phyloP scores from a whole-genome alignment of 2,329 filamentous ascomycete genomes.

The Coniochaeta hoffmannii region DNA sequence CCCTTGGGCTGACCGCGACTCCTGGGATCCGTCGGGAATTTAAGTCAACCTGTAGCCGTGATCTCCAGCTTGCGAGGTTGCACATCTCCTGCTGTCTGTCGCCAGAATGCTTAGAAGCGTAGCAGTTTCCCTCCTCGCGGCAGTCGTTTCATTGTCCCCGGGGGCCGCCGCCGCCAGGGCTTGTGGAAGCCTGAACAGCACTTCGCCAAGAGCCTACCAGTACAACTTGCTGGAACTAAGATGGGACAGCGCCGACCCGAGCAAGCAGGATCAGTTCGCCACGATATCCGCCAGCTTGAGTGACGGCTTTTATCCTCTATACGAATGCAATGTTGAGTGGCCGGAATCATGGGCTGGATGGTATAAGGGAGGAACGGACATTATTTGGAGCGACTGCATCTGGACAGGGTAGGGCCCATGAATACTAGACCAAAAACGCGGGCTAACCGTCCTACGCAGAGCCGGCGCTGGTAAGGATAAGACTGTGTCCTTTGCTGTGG shows the following conservation, averaged over 20 bases:
- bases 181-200: constrained; percentile 12
- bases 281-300: constrained; percentile 21
- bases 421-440: too few relatives aligned
- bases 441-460: too few relatives aligned
- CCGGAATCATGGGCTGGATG: constrained; percentile 24
- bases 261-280: constrained; percentile 11
- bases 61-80: neutral
- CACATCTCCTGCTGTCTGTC: neutral
- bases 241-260: constrained; percentile 20
- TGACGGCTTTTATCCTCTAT: constrained; percentile 18
- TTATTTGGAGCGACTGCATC: constrained; percentile 29
- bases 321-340: constrained; percentile 28
- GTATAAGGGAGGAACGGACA: constrained; percentile 18
- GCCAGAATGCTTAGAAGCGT: neutral
- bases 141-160: constrained; percentile 6
- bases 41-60: neutral
- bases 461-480: constrained; percentile 21
- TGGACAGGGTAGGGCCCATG: too few relatives aligned
- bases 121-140: constrained; percentile 5
- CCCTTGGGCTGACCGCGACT: neutral
- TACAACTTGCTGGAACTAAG: constrained; percentile 21
- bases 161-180: constrained; percentile 15
- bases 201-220: constrained; percentile 12
- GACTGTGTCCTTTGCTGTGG: constrained; percentile 23
- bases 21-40: neutral